Evolutionary conservation across 2,329 filamentous ascomycete species (phyloP), one percentile per base, ranked within the genome.

Genomic region (Aspergillus hortae): DNA sequence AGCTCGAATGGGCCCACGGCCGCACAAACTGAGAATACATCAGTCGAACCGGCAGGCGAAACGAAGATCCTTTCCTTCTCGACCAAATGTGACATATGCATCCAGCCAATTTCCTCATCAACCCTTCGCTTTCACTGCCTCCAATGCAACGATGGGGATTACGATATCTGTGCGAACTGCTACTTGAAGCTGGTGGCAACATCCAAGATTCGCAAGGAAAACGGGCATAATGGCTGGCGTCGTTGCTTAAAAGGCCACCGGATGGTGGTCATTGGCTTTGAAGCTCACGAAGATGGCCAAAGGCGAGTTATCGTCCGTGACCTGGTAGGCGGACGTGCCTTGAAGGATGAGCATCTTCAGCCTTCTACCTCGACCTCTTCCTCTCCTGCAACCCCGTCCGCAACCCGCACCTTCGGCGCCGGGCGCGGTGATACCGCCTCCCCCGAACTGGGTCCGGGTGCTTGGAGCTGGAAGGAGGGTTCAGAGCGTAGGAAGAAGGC

Each of bases 191-290:
- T 92, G 6, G 80, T 88, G 1, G 72, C 77, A 2, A 79, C 80
- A 0, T 80, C 82, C 7, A 83, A 83, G 43, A 85, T 96, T 56
- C 85, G 83, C 50, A 74, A 77, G 15, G 87, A 92, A 55, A 91
- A 96, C 58, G 91, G 92, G 0, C 79, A 84, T 4, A 79, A 78
- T 10, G 92, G 92, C 3, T 96, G 92, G 92, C 81, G 91, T 10
- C 81, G 91, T 45, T 97, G 92, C 66, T 78, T 86, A 1, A 79
- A 80, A 40, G 88, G 88, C 4, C 92, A 97, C 65, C 83, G 92
- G 30, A 96, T 96, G 90, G 83, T 86, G 0, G 76, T 95, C 10
- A 77, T 95, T 10, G 86, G 84, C 0, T 96, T 92, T 64, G 80
- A 87, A 53, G 85, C 90, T 49, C 79, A 80, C 30, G 79, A 82